phyloP scores from a whole-genome alignment of 257 asterid species.

The Petunia axillaris region DNA sequence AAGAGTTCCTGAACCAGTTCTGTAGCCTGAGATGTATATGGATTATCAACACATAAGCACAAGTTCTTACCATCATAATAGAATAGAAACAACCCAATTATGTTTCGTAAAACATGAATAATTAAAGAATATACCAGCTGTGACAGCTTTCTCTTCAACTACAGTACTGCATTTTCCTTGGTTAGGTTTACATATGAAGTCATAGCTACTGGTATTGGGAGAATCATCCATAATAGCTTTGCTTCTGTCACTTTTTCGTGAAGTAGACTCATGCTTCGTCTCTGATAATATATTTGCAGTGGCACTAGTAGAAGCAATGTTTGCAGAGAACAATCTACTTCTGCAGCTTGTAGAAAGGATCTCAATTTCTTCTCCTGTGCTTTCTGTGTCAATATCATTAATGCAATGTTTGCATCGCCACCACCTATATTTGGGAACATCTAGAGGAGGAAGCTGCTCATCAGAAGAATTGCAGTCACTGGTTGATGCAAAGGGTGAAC shows the following conservation, averaged over 20 bases:
- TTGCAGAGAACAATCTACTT: slow-evolving; percentile 12
- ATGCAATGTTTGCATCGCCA: slow-evolving; percentile 66
- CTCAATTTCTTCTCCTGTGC: slow-evolving; percentile 10
- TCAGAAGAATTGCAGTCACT: slow-evolving; percentile 31
- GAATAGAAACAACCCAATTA: background rate
- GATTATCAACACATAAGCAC: background rate
- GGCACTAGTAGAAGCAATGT: slow-evolving; percentile 10
- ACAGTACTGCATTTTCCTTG: background rate
- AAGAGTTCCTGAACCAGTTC: slow-evolving; percentile 18
- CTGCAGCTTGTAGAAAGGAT: slow-evolving; percentile 5
- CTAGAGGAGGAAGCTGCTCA: slow-evolving; percentile 54
- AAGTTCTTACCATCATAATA: background rate
- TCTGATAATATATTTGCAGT: slow-evolving; percentile 14
- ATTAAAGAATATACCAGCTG: slow-evolving; percentile 17
- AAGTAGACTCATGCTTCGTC: slow-evolving; percentile 18
- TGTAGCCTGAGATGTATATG: slow-evolving; percentile 17
- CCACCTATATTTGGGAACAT: slow-evolving; percentile 61
- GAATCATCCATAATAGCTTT: slow-evolving; percentile 5
- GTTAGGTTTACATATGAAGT: background rate
- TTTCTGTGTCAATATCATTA: slow-evolving; percentile 29
- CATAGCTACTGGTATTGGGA: slow-evolving; percentile 17
- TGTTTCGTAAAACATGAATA: background rate
- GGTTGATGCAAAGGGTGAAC: slow-evolving; percentile 50
- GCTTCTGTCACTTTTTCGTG: background rate
- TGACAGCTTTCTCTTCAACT: slow-evolving; percentile 7